A percentile compares a stretch with the other conserved stretches of the same genome.
Evolutionary conservation across 345 rosid species (phyloP).

Genomic region (Eucalyptus pumila): DNA sequence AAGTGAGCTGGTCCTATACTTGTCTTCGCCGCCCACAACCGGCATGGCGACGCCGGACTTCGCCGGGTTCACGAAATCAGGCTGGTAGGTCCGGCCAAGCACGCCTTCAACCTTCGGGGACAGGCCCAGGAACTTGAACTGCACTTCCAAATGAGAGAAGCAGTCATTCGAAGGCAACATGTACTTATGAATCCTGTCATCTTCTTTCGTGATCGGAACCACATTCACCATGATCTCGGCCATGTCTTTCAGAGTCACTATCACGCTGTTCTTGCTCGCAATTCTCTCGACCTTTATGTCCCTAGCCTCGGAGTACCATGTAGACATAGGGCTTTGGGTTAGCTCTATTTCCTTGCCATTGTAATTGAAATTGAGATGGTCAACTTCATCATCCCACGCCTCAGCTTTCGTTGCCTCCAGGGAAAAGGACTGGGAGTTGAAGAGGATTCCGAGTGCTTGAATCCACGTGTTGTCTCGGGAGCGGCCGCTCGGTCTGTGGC

Average conservation of each 20-base stretch:
- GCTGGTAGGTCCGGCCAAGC: neutral
- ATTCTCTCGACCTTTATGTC: neutral
- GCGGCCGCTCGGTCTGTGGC: neutral
- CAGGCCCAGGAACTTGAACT: neutral
- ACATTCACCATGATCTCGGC: neutral
- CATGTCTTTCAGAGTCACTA: neutral
- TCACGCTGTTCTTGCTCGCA: neutral
- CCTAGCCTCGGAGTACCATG: neutral
- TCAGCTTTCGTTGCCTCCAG: neutral
- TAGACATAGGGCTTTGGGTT: neutral
- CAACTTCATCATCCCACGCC: neutral
- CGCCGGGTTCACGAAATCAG: neutral
- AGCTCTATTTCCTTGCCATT: neutral
- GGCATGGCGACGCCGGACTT: constrained; percentile 2
- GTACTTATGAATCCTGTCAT: neutral
- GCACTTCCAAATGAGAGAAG: constrained; percentile 3
- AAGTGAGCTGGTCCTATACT: neutral
- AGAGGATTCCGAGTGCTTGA: constrained; percentile 4
- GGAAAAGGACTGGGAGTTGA: neutral
- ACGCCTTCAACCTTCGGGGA: neutral
- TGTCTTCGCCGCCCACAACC: constrained; percentile 1
- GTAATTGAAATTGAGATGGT: constrained; percentile 1
- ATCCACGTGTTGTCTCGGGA: constrained; percentile 6
- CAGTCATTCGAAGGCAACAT: neutral
- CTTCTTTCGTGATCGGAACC: neutral